These are phyloP conservation scores for Pleodorina starrii DNA, from an alignment of 139 green algal species.

Conservation along the genomic window DNA sequence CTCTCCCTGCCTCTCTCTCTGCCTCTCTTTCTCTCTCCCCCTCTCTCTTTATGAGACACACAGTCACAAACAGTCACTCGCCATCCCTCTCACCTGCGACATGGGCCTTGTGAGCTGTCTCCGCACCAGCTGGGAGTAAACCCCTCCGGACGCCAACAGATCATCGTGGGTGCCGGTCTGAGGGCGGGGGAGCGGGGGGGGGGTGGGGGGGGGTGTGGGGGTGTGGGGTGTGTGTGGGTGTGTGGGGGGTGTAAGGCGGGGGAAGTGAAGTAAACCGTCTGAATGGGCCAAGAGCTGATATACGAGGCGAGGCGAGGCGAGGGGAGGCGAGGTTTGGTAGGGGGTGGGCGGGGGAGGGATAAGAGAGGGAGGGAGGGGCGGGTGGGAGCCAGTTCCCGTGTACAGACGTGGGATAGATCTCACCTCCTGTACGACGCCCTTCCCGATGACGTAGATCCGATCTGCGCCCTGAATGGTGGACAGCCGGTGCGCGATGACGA, in stretches of 20 bases:
- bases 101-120: conserved; percentile 52
- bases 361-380: no score
- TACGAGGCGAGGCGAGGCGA: no score
- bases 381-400: no score
- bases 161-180: conserved; percentile 76
- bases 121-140: conserved; percentile 78
- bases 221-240: neutral
- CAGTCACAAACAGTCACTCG: no score
- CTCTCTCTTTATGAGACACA: neutral
- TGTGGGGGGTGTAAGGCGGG: no score
- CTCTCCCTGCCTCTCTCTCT: no score
- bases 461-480: conserved; percentile 90
- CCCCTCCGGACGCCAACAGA: conserved; percentile 65
- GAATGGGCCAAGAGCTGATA: neutral
- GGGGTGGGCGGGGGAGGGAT: no score
- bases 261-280: no score
- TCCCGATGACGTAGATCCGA: conserved; percentile 82
- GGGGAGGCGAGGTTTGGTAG: no score
- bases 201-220: neutral
- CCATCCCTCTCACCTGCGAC: conserved; percentile 37
- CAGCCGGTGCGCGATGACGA: conserved; percentile 95
- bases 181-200: neutral
- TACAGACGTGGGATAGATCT: no score
- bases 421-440: conserved; percentile 74
- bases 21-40: neutral